A percentile compares a stretch with the other conserved stretches of the same genome.
Conservation (phyloP, 2,329 filamentous ascomycete species). For the Pestalotiopsis fici region DNA sequence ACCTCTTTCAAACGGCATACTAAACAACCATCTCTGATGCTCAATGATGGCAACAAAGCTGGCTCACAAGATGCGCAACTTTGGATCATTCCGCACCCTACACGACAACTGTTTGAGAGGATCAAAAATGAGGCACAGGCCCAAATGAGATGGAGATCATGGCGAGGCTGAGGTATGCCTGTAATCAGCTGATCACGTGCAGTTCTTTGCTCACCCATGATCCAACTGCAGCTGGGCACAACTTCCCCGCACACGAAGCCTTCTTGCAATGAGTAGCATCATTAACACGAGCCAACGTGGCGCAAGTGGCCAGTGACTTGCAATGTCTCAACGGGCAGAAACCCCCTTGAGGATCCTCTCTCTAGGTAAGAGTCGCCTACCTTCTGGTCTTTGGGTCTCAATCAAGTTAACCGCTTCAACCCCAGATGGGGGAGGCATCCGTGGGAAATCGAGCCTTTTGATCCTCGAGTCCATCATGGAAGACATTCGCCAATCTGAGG, state of each 20-base stretch:
- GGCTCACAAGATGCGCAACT: too few species aligned
- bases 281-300: not conserved
- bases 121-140: too few species aligned
- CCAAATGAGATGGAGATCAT: too few species aligned
- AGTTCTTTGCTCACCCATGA: not conserved
- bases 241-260: not conserved
- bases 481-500: not conserved
- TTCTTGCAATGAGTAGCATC: not conserved
- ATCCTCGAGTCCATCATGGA: constrained; percentile 21
- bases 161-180: not conserved
- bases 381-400: not conserved
- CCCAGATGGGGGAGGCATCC: constrained; percentile 22
- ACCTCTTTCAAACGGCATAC: too few species aligned
- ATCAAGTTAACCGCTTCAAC: not conserved
- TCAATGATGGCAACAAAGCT: too few species aligned
- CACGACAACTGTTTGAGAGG: too few species aligned
- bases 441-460: constrained; percentile 21
- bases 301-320: not conserved
- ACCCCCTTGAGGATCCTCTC: not conserved
- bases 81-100: too few species aligned
- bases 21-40: too few species aligned
- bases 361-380: not conserved
- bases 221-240: not conserved
- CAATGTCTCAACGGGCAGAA: not conserved
- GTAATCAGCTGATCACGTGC: not conserved